phyloP scores from a whole-genome alignment of 352 stramenopile genomes.

The Phytophthora macrochlamydospora region DNA sequence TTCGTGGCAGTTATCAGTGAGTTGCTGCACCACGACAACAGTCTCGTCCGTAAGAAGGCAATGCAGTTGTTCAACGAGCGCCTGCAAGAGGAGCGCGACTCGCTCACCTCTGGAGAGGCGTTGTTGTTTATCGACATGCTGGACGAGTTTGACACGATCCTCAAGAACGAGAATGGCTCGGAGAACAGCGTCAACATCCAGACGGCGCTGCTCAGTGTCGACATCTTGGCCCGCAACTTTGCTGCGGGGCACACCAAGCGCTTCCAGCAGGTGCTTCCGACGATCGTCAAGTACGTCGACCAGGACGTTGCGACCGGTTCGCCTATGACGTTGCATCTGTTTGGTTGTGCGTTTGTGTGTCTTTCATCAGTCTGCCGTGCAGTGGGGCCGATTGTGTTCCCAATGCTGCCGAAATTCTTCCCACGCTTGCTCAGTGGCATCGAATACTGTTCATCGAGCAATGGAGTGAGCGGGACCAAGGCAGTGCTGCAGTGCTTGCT shows the following conservation, averaged over 20 bases:
- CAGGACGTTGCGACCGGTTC: conserved; percentile 52
- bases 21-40: conserved; percentile 86
- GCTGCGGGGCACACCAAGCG: conserved; percentile 67
- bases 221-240: conserved; percentile 86
- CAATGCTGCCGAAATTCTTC: conserved; percentile 85
- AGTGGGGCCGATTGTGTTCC: conserved; percentile 76
- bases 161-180: conserved; percentile 59
- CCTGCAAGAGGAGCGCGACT: conserved; percentile 66
- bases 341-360: conserved; percentile 83
- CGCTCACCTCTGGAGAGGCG: conserved; percentile 69
- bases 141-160: conserved; percentile 73
- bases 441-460: conserved; percentile 46
- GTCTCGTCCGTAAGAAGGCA: conserved; percentile 86
- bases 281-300: conserved; percentile 77
- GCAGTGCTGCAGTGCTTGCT: conserved; percentile 82
- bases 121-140: conserved; percentile 90
- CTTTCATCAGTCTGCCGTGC: conserved; percentile 77
- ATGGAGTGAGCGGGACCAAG: conserved; percentile 32
- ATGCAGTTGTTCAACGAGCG: conserved; percentile 91
- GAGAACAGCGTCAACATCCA: conserved; percentile 85
- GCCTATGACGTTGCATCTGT: conserved; percentile 70
- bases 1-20: conserved; percentile 89
- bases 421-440: conserved; percentile 73
- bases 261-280: conserved; percentile 76
- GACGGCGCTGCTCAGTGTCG: conserved; percentile 82